Percentiles rank a stretch among this genome's conserved stretches.
These are phyloP conservation scores for Ajuga chamaepitys DNA, from an alignment of 257 asterid species.

Conservation along the genomic window DNA sequence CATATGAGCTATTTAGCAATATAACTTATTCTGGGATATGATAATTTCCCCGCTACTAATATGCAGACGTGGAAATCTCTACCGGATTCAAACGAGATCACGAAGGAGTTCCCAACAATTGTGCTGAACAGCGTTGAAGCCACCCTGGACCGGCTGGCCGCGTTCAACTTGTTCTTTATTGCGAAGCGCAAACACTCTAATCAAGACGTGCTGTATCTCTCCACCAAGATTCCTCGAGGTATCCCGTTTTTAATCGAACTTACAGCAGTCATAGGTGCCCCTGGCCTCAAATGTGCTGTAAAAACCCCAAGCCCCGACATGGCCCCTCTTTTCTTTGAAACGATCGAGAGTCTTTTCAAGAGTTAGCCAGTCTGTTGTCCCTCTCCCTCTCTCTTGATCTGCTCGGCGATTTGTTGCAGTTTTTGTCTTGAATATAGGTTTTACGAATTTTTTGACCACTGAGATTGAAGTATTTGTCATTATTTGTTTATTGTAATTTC, in stretches of 20 bases:
- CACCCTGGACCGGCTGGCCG: constrained; percentile 62
- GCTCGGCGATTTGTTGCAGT: not conserved
- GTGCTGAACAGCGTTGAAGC: constrained; percentile 64
- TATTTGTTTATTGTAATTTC: constrained; percentile 1
- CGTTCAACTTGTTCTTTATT: constrained; percentile 77
- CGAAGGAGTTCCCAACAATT: constrained; percentile 67
- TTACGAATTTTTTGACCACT: constrained; percentile 9
- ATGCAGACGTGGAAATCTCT: constrained; percentile 93
- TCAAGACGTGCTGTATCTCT: constrained; percentile 87
- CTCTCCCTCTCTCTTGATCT: not conserved
- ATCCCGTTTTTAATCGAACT: constrained; percentile 85
- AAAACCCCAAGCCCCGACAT: constrained; percentile 84
- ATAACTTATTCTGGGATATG: constrained; percentile 2
- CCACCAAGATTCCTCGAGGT: constrained; percentile 81
- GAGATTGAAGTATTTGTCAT: constrained; percentile 7
- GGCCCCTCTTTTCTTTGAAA: constrained; percentile 89
- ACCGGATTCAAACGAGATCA: constrained; percentile 88
- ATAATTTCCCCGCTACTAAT: not conserved
- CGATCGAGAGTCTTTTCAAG: constrained; percentile 56
- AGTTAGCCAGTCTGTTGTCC: constrained; percentile 22
- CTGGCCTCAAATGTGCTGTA: constrained; percentile 90
- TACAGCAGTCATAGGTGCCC: constrained; percentile 61
- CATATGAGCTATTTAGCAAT: not conserved
- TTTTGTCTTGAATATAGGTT: constrained; percentile 23
- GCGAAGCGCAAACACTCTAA: constrained; percentile 91